These are phyloP conservation scores for Trifolium fragiferum DNA, from an alignment of 306 rosid genomes.

Conservation along the genomic window DNA sequence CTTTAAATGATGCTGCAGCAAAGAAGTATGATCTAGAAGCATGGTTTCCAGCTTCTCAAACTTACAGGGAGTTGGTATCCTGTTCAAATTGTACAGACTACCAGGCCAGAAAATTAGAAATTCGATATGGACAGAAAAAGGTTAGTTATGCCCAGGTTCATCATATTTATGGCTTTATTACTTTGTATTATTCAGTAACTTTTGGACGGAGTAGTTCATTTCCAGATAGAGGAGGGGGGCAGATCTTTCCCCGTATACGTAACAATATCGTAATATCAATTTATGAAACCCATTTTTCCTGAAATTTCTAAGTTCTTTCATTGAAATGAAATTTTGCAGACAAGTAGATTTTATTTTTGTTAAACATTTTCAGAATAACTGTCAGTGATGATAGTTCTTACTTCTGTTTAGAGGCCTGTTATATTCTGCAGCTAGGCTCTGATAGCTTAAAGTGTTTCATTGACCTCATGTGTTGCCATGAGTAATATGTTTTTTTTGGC, in stretches of 20 bases:
- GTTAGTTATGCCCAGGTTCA: constrained; percentile 48
- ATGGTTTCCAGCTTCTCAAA: constrained; percentile 94
- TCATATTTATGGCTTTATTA: constrained; percentile 5
- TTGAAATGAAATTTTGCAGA: neutral
- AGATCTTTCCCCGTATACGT: neutral
- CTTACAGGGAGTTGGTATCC: constrained; percentile 89
- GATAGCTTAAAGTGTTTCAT: neutral
- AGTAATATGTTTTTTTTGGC: constrained; percentile 13
- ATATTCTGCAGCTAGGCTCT: constrained; percentile 16
- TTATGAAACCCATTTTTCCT: constrained; percentile 15
- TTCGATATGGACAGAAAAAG: constrained; percentile 95
- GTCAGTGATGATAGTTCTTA: neutral
- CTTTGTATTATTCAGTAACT: constrained; percentile 2
- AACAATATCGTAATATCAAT: neutral
- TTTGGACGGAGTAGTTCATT: constrained; percentile 3
- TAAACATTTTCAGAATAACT: constrained; percentile 25
- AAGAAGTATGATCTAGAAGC: constrained; percentile 95
- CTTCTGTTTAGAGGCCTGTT: neutral
- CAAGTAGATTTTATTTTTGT: constrained; percentile 4
- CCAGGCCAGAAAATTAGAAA: constrained; percentile 86
- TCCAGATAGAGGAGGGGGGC: neutral
- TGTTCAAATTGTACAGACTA: constrained; percentile 98
- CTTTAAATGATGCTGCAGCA: constrained; percentile 97
- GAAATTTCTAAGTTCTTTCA: constrained; percentile 15
- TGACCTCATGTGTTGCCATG: neutral